Base-by-base conservation (phyloP, 2,329 filamentous ascomycete genomes). In the Cordyceps farinosa region DNA sequence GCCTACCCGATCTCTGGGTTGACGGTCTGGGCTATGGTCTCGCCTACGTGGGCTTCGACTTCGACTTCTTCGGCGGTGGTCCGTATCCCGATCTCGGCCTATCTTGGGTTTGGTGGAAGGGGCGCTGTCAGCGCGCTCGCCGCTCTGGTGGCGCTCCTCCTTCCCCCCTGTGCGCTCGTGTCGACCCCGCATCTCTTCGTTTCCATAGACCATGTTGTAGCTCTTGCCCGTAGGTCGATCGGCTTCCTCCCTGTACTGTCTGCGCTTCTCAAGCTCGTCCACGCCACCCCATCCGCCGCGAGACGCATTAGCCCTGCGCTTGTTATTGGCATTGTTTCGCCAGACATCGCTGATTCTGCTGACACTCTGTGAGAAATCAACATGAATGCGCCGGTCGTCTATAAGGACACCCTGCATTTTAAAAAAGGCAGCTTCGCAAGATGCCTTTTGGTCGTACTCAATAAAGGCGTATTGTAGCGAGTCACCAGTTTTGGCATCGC, bases 391-490 rank as follows among this genome's bases (percentile, higher is more conserved):
- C 67, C 97, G 91, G 70, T 99, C 95, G 71, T 99, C 95, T 67
- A 99, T 98, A 62, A 99, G 79, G 1, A 98, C 94, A 2, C 90
- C 92, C 75, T 99, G 92, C 95, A 99, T 99, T 78, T 99, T 99
- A 80, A 96, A 95, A 72, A 97, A 99, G 3, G 95, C 95, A 59
- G 91, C 87, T 77, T 99, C 95, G 74, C 95, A 98, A 60, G 94
- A 90, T 68, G 89, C 86, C 77, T 97, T 95, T 62, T 96, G 90
- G 64, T 94, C 91, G 70, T 94, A 99, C 74, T 99, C 95, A 71
- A 99, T 96, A 69, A 99, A 99, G 1, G 95, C 92, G 73, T 99
- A 99, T 74, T 99, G 95, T 55, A 99, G 78, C 71, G 92, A 97
- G 77, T 99, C 95, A 4, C 92, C 92, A 0, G 94, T 97, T 71